Evolutionary conservation across 495 filamentous ascomycete species (phyloP), one percentile per base, ranked within the genome.

Genomic region (Penicillium parvum): DNA sequence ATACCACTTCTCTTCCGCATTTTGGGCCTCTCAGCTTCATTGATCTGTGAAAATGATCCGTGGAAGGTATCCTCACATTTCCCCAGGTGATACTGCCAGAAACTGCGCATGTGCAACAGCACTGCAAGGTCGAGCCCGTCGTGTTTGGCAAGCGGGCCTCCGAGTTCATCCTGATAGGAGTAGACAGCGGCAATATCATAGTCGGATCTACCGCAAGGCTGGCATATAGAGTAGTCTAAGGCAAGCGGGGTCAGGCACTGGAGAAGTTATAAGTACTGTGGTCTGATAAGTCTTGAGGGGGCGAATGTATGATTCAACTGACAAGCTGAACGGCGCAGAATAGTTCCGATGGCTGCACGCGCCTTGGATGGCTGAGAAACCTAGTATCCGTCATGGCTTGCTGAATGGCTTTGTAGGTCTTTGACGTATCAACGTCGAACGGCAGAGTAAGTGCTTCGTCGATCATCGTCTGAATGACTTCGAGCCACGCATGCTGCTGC

Each of bases 11-110:
- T 32, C 12, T 40, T 55, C 39, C 45, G 43, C 15, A 30, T 17
- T 11, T 46, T 44, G 10, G 62, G 67, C 21, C 37, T 63, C 6
- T 46, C 8, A 3, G 15, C n/a, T 2, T 37, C 32, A 0, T 43
- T 23, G 7, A 66, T 37, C 4, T 16, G 37, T 2, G 32, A 32
- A 38, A 62, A 69, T 5, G 60, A 55, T 0, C 49, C 32, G 29
- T 49, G 40, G 37, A 57, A 69, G 2, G 51, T 64, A 1, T 50
- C 34, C 21, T 62, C 57, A 3, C 38, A 34, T 0, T 45, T 62
- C 14, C 64, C 36, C 2, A 71, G 34, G 37, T 71, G 65, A 5
- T 58, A 57, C 16, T 62, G 55, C 67, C 67, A 71, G 35, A 69
- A 69, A 37, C 57, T 62, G 8, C 65, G 62, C 10, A 66, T 55